Percentiles rank a stretch among this genome's conserved stretches.
Evolutionary conservation across 345 rosid genomes (phyloP).

Genomic region (Populus pruinosa): DNA sequence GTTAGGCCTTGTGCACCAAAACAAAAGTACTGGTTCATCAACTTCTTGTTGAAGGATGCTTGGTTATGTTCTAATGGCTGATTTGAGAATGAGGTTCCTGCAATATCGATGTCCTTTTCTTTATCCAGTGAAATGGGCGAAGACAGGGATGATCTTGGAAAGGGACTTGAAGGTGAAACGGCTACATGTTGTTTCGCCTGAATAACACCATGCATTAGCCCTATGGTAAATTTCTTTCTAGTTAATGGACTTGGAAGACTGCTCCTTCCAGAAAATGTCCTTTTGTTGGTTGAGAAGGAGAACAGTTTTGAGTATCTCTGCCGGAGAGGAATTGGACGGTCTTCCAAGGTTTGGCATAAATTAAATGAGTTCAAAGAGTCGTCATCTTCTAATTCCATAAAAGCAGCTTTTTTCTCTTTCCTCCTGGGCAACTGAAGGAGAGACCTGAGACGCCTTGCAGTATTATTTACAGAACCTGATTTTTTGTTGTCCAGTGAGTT

Average conservation of each 20-base stretch:
- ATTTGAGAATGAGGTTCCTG: constrained; percentile 5
- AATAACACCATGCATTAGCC: constrained; percentile 73
- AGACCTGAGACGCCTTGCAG: constrained; percentile 58
- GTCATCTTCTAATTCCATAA: constrained; percentile 22
- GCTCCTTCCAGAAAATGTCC: constrained; percentile 37
- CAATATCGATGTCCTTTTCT: constrained; percentile 18
- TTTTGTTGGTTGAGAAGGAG: constrained; percentile 40
- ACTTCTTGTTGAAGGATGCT: constrained; percentile 38
- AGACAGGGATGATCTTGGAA: constrained; percentile 34
- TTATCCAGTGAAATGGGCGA: constrained; percentile 36
- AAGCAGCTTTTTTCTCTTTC: constrained; percentile 36
- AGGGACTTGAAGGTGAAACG: constrained; percentile 33
- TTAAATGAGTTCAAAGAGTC: constrained; percentile 28
- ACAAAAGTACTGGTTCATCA: constrained; percentile 70
- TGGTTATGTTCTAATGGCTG: constrained; percentile 31
- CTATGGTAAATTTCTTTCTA: constrained; percentile 55
- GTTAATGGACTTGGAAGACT: constrained; percentile 75
- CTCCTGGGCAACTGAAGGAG: constrained; percentile 62
- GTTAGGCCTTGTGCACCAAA: constrained; percentile 63
- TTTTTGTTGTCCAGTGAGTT: constrained; percentile 19
- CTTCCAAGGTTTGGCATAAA: constrained; percentile 20
- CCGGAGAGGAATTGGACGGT: constrained; percentile 59
- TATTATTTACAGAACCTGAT: constrained; percentile 27
- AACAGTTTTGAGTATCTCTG: constrained; percentile 49
- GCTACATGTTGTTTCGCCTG: constrained; percentile 45